These are phyloP conservation scores for Wickerhamiella qilinensis DNA, from an alignment of 805 yeast genomes.

Conservation along the genomic window DNA sequence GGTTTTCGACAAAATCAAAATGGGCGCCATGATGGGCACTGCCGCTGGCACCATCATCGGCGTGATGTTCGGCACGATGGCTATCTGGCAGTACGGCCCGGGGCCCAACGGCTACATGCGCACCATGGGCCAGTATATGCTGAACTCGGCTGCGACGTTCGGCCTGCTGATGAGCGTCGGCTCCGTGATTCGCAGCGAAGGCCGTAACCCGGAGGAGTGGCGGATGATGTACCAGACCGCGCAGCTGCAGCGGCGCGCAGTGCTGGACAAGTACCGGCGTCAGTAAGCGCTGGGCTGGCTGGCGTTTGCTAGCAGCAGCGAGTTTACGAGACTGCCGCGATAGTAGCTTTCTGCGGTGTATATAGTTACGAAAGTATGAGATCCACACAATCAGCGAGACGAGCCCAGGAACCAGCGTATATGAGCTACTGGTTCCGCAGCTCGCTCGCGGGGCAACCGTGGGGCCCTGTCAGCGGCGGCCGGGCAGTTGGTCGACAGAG, in stretches of 20 bases:
- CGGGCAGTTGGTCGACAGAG: no score
- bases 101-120: conserved; percentile 96
- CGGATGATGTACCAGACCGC: conserved; percentile 3
- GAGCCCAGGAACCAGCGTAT: no score
- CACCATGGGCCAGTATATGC: conserved; percentile 90
- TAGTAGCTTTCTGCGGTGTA: no score
- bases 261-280: background rate
- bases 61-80: conserved; percentile 81
- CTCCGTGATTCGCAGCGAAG: conserved; percentile 32
- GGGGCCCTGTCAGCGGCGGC: no score
- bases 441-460: no score
- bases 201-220: conserved; percentile 8
- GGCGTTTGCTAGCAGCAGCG: no score
- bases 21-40: conserved; percentile 95
- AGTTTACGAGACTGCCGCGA: no score
- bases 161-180: conserved; percentile 96
- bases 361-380: no score
- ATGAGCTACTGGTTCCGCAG: no score
- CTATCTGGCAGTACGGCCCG: conserved; percentile 87
- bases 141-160: conserved; percentile 92
- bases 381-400: no score
- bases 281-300: no score
- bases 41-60: conserved; percentile 92
- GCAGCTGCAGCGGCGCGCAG: background rate
- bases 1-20: conserved; percentile 88